phyloP scores from a whole-genome alignment of 768 basidiomycete species.

The Hypholoma sublateritium region DNA sequence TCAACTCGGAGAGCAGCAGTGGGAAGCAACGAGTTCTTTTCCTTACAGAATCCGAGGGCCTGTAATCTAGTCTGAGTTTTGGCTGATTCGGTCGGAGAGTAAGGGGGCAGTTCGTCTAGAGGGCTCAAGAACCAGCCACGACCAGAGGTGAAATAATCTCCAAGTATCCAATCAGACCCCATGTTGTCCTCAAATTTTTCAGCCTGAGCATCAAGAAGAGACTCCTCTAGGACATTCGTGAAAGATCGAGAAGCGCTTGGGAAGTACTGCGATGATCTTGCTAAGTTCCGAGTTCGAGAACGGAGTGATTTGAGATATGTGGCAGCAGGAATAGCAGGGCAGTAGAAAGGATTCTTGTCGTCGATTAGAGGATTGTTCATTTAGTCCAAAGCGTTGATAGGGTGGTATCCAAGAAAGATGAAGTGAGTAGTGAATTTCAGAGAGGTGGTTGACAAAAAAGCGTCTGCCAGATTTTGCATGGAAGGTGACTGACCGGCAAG shows the following conservation, averaged over 20 bases:
- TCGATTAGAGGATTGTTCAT: slow-evolving; percentile 39
- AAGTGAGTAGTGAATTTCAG: neutral
- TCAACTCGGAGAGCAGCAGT: slow-evolving; percentile 3
- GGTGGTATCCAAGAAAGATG: neutral
- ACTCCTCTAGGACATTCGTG: slow-evolving; percentile 29
- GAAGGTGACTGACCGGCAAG: neutral
- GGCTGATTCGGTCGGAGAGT: slow-evolving; percentile 9
- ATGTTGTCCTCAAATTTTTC: slow-evolving; percentile 10
- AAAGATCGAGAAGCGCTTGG: slow-evolving; percentile 29
- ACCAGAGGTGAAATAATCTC: slow-evolving; percentile 10
- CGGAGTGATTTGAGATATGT: slow-evolving; percentile 47
- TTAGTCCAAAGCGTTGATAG: neutral
- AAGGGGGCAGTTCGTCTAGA: slow-evolving; percentile 14
- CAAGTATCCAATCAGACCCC: slow-evolving; percentile 14
- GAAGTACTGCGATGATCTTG: slow-evolving; percentile 12
- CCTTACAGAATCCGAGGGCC: neutral
- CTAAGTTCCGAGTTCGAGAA: slow-evolving; percentile 20
- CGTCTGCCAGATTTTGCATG: neutral
- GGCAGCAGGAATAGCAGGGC: slow-evolving; percentile 47
- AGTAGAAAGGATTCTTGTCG: slow-evolving; percentile 59
- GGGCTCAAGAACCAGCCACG: slow-evolving; percentile 10
- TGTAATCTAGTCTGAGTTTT: neutral
- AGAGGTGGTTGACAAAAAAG: neutral
- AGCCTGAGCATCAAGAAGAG: slow-evolving; percentile 19
- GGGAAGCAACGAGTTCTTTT: neutral